phyloP scores from a whole-genome alignment of 306 rosid species.

The Quercus suber region DNA sequence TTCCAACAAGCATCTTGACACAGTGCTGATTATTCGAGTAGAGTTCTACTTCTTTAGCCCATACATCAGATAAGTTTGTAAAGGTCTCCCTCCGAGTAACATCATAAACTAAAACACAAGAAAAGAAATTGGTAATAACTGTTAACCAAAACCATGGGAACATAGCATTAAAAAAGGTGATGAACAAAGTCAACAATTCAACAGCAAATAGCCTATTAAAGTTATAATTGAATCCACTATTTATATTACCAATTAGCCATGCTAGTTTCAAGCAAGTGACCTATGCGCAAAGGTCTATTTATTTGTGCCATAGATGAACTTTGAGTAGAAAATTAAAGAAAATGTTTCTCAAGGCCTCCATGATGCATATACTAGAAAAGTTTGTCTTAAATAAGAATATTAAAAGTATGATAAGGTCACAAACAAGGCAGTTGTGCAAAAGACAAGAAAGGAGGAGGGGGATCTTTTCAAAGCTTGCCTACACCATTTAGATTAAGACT shows the following conservation, averaged over 20 bases:
- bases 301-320: background rate
- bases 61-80: slow-evolving; percentile 72
- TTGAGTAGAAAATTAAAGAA: background rate
- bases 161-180: background rate
- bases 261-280: background rate
- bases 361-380: background rate
- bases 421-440: background rate
- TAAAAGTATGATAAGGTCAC: background rate
- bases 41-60: slow-evolving; percentile 95
- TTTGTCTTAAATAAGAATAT: background rate
- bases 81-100: slow-evolving; percentile 90
- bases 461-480: background rate
- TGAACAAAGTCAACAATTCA: background rate
- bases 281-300: background rate
- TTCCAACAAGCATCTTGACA: slow-evolving; percentile 91
- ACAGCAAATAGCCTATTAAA: background rate
- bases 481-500: background rate
- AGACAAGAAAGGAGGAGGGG: background rate
- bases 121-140: slow-evolving; percentile 13
- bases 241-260: background rate
- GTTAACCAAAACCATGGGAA: background rate
- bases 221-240: background rate
- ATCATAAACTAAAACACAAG: slow-evolving; percentile 58
- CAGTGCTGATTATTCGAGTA: slow-evolving; percentile 79
- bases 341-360: background rate